Evolutionary conservation across 495 filamentous ascomycete genomes (phyloP), one percentile per base, ranked within the genome.

Genomic region (Elasticomyces elasticus): DNA sequence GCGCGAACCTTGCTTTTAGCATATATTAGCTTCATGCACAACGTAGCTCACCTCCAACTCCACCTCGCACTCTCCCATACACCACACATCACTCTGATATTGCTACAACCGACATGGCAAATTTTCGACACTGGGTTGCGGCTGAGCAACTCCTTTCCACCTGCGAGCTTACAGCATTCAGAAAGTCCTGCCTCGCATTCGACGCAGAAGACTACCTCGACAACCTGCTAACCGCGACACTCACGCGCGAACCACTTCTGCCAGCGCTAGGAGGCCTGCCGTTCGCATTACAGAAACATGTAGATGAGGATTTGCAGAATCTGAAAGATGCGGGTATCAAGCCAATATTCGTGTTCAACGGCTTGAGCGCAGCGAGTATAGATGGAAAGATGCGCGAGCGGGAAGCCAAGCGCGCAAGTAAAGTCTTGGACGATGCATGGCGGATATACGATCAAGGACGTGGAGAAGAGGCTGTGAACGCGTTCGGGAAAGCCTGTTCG

Each of bases 161-260:
- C 24, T n/a, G 23, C 23, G 5, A 54, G 6, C 70, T 86, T 54
- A 79, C 80, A 24, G 72, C 76, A 40, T 74, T 95, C 54, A 81
- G 85, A 63, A 85, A 81, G 59, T 75, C 78, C 35, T 75, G 81
- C 23, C 75, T 95, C 58, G 89, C 83, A 58, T 83, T 99, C 59
- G 94, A 99, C 73, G 92, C 89, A 31, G 80, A 85, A 25, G 81
- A 92, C 69, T 99, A 91, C 70, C 79, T 97, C 49, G 75, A 81
- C 60, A 81, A 81, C 9, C 75, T 92, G 49, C 79, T 91, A 62
- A 76, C 79, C 64, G 76, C 79, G 48, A 69, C 75, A 41, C 79
- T 80, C 24, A 77, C 76, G 35, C 83, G 83, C 50, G 94, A 99
- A 63, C 87, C 90, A 22, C 79, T 99, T 19, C 76, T 97, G 25